These are phyloP conservation scores for Lactarius sanguifluus DNA, from an alignment of 768 basidiomycete species.

Conservation along the genomic window DNA sequence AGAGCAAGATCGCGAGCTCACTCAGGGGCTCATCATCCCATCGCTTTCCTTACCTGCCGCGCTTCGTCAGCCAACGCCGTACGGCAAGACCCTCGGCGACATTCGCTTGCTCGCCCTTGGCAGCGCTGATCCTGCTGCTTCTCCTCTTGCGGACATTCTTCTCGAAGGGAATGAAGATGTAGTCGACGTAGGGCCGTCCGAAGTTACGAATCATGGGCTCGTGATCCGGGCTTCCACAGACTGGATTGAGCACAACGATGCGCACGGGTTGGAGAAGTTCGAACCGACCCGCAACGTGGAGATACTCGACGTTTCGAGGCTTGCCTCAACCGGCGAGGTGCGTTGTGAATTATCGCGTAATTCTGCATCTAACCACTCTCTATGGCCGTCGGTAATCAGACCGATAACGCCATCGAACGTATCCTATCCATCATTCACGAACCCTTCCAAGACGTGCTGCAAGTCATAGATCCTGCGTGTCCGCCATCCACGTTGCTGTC, in stretches of 20 bases:
- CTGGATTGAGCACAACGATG: conserved; percentile 67
- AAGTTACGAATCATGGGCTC: conserved; percentile 45
- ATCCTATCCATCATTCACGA: conserved; percentile 49
- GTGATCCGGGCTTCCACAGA: conserved; percentile 59
- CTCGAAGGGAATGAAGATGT: conserved; percentile 68
- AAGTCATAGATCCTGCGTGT: conserved; percentile 52
- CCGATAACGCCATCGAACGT: conserved; percentile 30
- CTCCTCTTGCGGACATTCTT: conserved; percentile 48
- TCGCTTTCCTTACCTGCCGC: conserved; percentile 62
- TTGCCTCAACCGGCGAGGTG: conserved; percentile 48
- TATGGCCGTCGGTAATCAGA: conserved; percentile 17
- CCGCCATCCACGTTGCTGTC: conserved; percentile 53
- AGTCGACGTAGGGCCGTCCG: conserved; percentile 61
- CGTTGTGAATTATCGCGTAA: conserved; percentile 30
- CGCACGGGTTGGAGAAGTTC: conserved; percentile 62
- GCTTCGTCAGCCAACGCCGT: conserved; percentile 61
- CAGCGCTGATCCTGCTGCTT: conserved; percentile 44
- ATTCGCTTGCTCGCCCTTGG: conserved; percentile 57
- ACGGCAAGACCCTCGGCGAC: conserved; percentile 67
- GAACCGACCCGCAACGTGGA: conserved; percentile 68
- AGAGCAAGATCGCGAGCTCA: conserved; percentile 37
- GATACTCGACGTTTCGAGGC: conserved; percentile 51
- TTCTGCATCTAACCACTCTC: conserved; percentile 3
- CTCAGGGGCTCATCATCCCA: conserved; percentile 66
- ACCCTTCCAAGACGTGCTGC: conserved; percentile 54